A percentile compares a stretch with the other conserved stretches of the same genome.
Conservation (phyloP, 805 yeast species). For the Pichia californica region DNA sequence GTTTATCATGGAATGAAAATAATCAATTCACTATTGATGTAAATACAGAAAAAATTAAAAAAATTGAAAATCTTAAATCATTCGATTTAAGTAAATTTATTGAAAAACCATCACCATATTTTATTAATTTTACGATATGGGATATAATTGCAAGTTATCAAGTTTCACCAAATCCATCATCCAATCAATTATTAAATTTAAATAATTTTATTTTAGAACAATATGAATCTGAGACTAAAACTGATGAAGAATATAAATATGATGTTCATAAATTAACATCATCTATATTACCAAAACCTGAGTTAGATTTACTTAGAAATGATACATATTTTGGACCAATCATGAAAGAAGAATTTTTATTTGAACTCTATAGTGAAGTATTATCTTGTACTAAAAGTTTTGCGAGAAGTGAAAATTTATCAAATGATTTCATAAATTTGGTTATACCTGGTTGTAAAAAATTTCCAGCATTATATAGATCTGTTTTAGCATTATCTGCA, state of each 20-base stretch:
- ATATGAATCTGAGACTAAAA: not conserved
- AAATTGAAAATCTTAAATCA: not conserved
- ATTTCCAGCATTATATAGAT: slow-evolving; percentile 21
- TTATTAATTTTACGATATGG: slow-evolving; percentile 14
- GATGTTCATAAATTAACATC: not conserved
- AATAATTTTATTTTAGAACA: not conserved
- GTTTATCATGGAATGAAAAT: slow-evolving; percentile 15
- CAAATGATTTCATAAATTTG: slow-evolving; percentile 24
- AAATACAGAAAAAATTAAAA: not conserved
- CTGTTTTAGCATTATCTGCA: slow-evolving; percentile 24
- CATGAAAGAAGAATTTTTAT: slow-evolving; percentile 15
- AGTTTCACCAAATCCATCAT: not conserved
- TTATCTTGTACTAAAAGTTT: slow-evolving; percentile 23
- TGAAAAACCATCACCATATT: not conserved
- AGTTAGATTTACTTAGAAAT: not conserved
- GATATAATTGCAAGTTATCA: slow-evolving; percentile 13
- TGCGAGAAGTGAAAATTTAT: slow-evolving; percentile 13
- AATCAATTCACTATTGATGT: slow-evolving; percentile 13
- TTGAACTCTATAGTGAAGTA: slow-evolving; percentile 20
- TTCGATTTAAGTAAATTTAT: too few relatives aligned
- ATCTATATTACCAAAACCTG: not conserved
- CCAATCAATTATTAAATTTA: not conserved
- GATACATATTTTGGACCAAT: not conserved
- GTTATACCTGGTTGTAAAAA: slow-evolving; percentile 24
- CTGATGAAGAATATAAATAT: not conserved